Evolutionary conservation across 2,329 filamentous ascomycete species (phyloP).

Genomic region (Lecanicillium sp.): DNA sequence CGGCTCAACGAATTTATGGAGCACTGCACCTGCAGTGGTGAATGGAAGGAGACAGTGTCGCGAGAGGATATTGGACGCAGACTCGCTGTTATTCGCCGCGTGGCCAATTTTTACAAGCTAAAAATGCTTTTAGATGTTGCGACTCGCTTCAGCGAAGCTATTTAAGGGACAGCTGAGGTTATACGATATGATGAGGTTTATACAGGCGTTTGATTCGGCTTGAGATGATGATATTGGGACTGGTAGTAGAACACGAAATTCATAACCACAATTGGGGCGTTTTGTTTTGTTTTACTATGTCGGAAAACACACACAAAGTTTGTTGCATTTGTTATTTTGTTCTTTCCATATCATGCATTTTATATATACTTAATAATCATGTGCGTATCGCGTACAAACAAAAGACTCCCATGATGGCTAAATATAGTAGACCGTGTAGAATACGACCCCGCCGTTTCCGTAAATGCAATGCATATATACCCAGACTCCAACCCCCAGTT

Average conservation of each 20-base stretch:
- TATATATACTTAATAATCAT: constrained; percentile 1
- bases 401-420: constrained; percentile 2
- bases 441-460: background rate
- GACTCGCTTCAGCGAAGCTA: constrained; percentile 48
- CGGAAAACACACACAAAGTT: background rate
- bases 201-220: constrained; percentile 5
- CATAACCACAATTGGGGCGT: constrained; percentile 1
- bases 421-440: background rate
- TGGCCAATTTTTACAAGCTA: constrained; percentile 73
- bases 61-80: constrained; percentile 58
- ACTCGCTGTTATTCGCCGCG: constrained; percentile 65
- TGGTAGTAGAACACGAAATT: background rate
- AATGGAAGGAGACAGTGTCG: constrained; percentile 70
- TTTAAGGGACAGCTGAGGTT: constrained; percentile 28
- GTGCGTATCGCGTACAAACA: constrained; percentile 5
- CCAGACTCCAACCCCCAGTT: background rate
- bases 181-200: constrained; percentile 6
- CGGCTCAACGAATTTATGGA: constrained; percentile 92
- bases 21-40: constrained; percentile 87
- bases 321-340: background rate
- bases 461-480: background rate
- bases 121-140: constrained; percentile 76
- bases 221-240: constrained; percentile 4
- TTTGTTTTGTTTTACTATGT: background rate
- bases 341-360: constrained; percentile 3